These are phyloP conservation scores for Xylaria sp. DNA, from an alignment of 2,329 filamentous ascomycete species.

Conservation along the genomic window DNA sequence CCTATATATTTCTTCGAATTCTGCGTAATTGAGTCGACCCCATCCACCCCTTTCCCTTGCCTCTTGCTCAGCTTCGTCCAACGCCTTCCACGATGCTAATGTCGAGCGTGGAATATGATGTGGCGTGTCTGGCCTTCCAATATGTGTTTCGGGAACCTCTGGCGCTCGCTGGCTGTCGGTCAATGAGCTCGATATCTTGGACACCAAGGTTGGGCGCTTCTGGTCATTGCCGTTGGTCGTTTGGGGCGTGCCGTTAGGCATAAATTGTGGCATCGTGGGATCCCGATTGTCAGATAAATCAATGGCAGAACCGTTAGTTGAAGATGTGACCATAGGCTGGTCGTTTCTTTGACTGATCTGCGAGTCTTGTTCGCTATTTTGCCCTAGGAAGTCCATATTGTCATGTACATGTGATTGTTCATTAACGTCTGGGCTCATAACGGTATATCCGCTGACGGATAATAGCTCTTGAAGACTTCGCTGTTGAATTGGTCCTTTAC, in stretches of 20 bases:
- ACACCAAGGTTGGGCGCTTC: background rate
- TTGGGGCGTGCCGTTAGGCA: slow-evolving; percentile 56
- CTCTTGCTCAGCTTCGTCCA: slow-evolving; percentile 71
- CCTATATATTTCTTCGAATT: slow-evolving; percentile 77
- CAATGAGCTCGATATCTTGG: background rate
- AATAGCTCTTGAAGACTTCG: slow-evolving; percentile 50
- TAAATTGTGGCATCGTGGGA: slow-evolving; percentile 71
- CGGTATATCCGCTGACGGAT: slow-evolving; percentile 51
- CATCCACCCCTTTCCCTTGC: slow-evolving; percentile 76
- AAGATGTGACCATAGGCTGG: background rate
- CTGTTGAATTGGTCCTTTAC: slow-evolving; percentile 31
- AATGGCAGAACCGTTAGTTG: background rate
- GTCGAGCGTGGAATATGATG: slow-evolving; percentile 42
- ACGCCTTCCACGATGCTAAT: slow-evolving; percentile 56
- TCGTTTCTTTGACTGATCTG: background rate
- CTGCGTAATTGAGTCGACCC: slow-evolving; percentile 76
- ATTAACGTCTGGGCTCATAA: slow-evolving; percentile 39
- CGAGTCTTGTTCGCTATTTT: background rate
- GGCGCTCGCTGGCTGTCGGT: background rate
- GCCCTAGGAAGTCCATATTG: background rate
- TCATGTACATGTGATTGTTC: slow-evolving; percentile 24
- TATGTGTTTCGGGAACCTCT: slow-evolving; percentile 15
- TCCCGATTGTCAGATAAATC: slow-evolving; percentile 50
- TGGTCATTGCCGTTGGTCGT: slow-evolving; percentile 3
- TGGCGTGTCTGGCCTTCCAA: slow-evolving; percentile 35